Evolutionary conservation across 768 basidiomycete species (phyloP), one percentile per base, ranked within the genome.

Genomic region (Tremella fuciformis): DNA sequence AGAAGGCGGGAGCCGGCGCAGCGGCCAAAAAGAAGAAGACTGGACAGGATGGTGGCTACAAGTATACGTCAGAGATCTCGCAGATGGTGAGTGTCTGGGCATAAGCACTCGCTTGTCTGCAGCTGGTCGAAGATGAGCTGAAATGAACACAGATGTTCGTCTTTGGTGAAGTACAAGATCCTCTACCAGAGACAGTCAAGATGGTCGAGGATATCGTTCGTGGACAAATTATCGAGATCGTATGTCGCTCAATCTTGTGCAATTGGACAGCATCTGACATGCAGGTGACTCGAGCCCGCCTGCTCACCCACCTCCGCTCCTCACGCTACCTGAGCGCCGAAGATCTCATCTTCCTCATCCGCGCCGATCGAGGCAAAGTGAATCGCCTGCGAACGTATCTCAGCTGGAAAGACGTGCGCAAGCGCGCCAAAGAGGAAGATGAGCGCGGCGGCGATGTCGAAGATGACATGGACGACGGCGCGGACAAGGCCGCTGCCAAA

Each of bases 341-440:
- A 76, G 93, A 98, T 76, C 86, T 98, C 55, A 91, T 98, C 65
- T 97, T 96, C 66, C 86, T 96, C 71, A 91, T 98, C 70, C 86
- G 93, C 4, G 88, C 94, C 67, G 93, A 98, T 79, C 80, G 89
- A 63, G 88, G 88, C 8, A 96, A 94, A 76, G 90, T 98, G 62
- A 94, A 96, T 78, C 82, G 93, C 44, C 80, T 98, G 25, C 80
- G 91, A 34, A 94, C 90, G 9, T 98, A 96, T 71, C 83, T 98
- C 21, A 90, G 89, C 0, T 98, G 93, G 93, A 96, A 94, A 70
- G 93, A 96, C 65, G 93, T 97, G 16, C 84, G 93, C 13, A 96
- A 94, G 69, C 89, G 91, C 59, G 91, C 91, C 3, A 94, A 94
- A 74, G 90, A 96, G 69, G 21, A 88, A 41, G 89, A 87, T 9